Base-by-base conservation (phyloP, 139 green algal genomes). In the Dunaliella primolecta region DNA sequence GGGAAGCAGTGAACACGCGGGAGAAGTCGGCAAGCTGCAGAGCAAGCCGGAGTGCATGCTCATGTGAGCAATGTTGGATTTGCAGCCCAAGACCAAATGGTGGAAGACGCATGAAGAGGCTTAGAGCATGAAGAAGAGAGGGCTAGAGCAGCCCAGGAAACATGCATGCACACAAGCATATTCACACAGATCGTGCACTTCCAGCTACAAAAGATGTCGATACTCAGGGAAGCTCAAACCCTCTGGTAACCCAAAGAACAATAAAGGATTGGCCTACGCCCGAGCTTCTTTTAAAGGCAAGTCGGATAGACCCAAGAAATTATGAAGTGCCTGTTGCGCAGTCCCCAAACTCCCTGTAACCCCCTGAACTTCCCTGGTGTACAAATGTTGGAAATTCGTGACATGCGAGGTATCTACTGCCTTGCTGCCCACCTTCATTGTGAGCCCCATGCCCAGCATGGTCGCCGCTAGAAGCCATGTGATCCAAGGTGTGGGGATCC, bases 391-490 rank as follows among this genome's bases (percentile, higher is more conserved):
- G n/a, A n/a, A n/a, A n/a, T n/a, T n/a, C n/a, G n/a, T n/a, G n/a
- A n/a, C n/a, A n/a, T n/a, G n/a, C n/a, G n/a, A n/a, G n/a, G 56
- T 72, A 21, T 72, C 20, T n/a, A 0, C 33, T 83, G 38, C 11
- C 21, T 75, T 83, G 31, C 21, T 36, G 77, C 90, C 72, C 32
- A 92, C 56, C 1, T 84, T 90, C 64, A 97, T 87, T 1, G 89
- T 95, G 31, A 95, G 89, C 2, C 94, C 94, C 93, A 96, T 96
- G 36, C 87, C 89, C 34, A 95, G 90, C 94, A 96, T 95, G 2
- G 90, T 93, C 3, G 89, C 2, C 0, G 88, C 90, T n/a, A 96
- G 85, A 1, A 84, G 90, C 24, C 57, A 79, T 0, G 91, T 91
- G 37, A 90, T 84, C 32, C 57, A 83, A 32, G 46, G 36, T 1